phyloP scores from a whole-genome alignment of 768 basidiomycete species.

The Lactifluus piperatus region DNA sequence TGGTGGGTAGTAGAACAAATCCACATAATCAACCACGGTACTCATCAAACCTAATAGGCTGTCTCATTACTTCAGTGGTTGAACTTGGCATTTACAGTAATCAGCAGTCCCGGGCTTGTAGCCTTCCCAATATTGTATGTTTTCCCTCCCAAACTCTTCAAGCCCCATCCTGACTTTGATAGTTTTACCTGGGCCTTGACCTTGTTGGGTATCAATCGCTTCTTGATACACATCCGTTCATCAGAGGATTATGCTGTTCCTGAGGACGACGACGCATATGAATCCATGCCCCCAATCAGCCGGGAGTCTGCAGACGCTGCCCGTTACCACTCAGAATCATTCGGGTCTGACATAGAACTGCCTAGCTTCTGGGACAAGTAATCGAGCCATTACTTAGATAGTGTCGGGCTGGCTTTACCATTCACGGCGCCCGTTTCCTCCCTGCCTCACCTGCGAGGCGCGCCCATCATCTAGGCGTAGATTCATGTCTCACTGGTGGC shows the following conservation, averaged over 20 bases:
- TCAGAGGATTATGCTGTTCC: not conserved
- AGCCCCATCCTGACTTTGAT: not conserved
- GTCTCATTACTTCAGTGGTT: not conserved
- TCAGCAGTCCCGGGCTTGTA: not conserved
- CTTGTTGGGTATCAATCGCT: not conserved
- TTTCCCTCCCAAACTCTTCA: not conserved
- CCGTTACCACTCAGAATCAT: not conserved
- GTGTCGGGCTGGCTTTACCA: not conserved
- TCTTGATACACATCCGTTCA: constrained; percentile 5
- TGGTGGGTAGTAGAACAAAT: constrained; percentile 24
- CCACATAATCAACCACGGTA: not conserved
- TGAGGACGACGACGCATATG: not conserved
- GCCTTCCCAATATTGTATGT: constrained; percentile 1
- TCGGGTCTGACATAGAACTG: not conserved
- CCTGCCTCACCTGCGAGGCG: not conserved
- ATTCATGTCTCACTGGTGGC: not conserved
- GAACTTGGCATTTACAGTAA: not conserved
- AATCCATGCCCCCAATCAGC: not conserved
- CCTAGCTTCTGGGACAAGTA: not conserved
- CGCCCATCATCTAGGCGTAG: not conserved
- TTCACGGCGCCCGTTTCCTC: not conserved
- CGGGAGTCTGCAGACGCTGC: no score
- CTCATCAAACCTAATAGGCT: not conserved
- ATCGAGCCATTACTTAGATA: not conserved
- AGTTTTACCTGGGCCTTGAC: constrained; percentile 9